Evolutionary conservation across 371 early-diverging fungal genomes (phyloP), one percentile per base, ranked within the genome.

Genomic region (Haplosporangium sp.): DNA sequence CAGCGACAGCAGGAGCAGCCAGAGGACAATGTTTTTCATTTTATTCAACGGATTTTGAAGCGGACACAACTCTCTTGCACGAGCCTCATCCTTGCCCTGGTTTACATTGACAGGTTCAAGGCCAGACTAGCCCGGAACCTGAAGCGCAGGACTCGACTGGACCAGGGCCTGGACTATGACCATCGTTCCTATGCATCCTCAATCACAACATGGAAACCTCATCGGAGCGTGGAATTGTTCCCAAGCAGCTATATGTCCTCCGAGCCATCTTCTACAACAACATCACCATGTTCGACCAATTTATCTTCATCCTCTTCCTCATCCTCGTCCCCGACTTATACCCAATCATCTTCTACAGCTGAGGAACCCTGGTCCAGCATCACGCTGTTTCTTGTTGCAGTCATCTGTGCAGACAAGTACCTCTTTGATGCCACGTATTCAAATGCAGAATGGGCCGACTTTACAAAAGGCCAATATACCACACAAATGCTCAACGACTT

Each of bases 361-460:
- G 66, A 46, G 12, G 72, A 67, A 16, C 61, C 74, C 13, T 79
- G 69, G 73, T 67, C 69, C 2, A 62, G 71, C 43, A 74, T 81
- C 38, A 57, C 81, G 4, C 61, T 81, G n/a, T 81, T 82, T 41
- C 60, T 81, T 1, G 76, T 67, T 20, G 59, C 81, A 0, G 67
- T 80, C 59, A 79, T 81, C 29, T 77, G 69, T 59, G 73, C 70
- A 42, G 73, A 83, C 68, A 81, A 81, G 40, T 74, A 74, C 53
- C 63, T 74, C 38, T 69, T 58, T 59, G 88, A 87, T 67, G 81
- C 85, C 29, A 88, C 89, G 0, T 90, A 84, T 74, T 72, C 87
- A 6, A 89, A 89, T 70, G 73, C 80, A 4, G 90, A 89, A 55
- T 90, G 90, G 91, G 82, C 84, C 48, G 86, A 86, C 43, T 86